Evolutionary conservation across 176 grass and related monocot genomes (phyloP).

Genomic region (Alloteropsis semialata): DNA sequence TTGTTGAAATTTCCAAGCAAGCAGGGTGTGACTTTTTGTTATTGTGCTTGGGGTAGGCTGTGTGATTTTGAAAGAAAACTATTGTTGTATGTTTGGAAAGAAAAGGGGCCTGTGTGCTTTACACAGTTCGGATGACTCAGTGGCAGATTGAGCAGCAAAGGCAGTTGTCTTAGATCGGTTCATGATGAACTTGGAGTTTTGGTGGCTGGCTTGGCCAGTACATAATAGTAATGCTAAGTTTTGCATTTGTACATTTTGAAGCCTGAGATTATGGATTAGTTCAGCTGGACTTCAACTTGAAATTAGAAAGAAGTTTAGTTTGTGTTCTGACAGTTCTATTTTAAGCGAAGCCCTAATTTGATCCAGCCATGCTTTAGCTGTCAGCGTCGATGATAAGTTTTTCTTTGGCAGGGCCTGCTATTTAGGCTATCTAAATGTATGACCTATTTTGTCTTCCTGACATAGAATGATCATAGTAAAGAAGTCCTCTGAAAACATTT

Average conservation of each 20-base stretch:
- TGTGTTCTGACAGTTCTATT: neutral
- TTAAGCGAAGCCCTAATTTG: neutral
- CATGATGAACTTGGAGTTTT: neutral
- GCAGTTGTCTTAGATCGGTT: neutral
- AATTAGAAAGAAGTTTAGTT: slow-evolving; percentile 4
- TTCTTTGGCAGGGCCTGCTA: neutral
- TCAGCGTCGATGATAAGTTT: neutral
- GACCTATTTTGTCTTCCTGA: neutral
- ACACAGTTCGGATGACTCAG: no score
- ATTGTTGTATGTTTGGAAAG: neutral
- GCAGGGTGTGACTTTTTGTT: neutral
- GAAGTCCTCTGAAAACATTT: neutral
- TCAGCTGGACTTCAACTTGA: neutral
- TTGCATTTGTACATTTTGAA: neutral
- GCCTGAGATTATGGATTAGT: neutral
- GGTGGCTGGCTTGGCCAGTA: neutral
- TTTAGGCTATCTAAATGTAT: neutral
- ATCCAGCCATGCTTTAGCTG: neutral
- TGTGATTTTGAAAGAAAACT: no score
- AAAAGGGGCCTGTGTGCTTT: no score
- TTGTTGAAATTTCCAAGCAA: neutral
- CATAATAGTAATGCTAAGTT: neutral
- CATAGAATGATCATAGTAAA: neutral
- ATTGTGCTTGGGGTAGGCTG: neutral
- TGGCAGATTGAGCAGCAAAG: no score